phyloP scores from a whole-genome alignment of 2,329 filamentous ascomycete genomes.

The Ciborinia camelliae region DNA sequence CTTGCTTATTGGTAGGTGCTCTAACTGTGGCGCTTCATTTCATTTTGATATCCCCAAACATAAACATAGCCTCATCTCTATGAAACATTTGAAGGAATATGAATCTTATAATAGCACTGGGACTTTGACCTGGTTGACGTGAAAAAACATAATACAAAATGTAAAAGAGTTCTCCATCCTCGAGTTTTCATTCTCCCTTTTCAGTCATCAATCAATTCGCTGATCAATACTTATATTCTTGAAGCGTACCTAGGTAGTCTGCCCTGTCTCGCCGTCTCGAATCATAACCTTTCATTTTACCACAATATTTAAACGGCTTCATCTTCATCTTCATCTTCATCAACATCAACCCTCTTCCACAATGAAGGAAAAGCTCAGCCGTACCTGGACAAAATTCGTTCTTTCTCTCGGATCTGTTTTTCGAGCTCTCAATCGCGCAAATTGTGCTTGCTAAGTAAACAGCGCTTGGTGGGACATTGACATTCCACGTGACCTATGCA shows the following conservation, averaged over 20 bases:
- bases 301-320: neutral
- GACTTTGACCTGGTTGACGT: neutral
- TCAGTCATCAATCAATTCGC: neutral
- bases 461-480: too few species aligned
- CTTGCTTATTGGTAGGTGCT: neutral
- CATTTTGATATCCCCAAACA: neutral
- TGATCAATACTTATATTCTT: neutral
- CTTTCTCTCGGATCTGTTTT: constrained; percentile 10
- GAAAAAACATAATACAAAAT: neutral
- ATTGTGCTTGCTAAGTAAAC: constrained; percentile 11
- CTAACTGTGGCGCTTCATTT: neutral
- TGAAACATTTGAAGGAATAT: neutral
- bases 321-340: too few species aligned
- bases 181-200: neutral
- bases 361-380: constrained; percentile 13
- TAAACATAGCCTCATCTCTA: neutral
- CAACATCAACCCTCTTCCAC: neutral
- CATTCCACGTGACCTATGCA: neutral
- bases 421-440: constrained; percentile 17
- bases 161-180: neutral
- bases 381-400: constrained; percentile 15
- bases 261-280: too few species aligned
- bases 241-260: too few species aligned
- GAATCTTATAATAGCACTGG: neutral
- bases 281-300: neutral